Conservation (phyloP, 2,329 filamentous ascomycete species). For the Fusarium brachygibbosum region DNA sequence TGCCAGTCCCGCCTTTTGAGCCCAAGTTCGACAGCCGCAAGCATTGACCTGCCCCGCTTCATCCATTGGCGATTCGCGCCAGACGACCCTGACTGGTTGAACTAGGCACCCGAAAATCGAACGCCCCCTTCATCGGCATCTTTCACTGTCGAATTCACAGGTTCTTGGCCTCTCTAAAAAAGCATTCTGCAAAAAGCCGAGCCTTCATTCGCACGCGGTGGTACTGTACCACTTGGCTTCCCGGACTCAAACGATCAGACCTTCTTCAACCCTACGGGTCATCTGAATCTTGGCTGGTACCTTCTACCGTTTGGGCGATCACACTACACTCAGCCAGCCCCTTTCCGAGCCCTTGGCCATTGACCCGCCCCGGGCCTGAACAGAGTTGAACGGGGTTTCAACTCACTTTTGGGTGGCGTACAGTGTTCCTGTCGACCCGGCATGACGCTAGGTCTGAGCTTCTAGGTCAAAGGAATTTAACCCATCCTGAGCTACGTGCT, state of each 20-base stretch:
- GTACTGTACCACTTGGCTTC: constrained; percentile 22
- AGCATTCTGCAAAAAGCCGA: constrained; percentile 29
- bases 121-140: constrained; percentile 29
- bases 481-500: constrained; percentile 47
- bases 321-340: constrained; percentile 43
- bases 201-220: constrained; percentile 28
- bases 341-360: constrained; percentile 43
- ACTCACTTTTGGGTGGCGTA: constrained; percentile 43
- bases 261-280: constrained; percentile 17
- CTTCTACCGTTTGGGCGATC: constrained; percentile 42
- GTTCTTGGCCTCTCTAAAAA: constrained; percentile 18
- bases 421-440: constrained; percentile 44
- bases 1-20: constrained; percentile 39
- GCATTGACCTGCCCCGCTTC: constrained; percentile 48
- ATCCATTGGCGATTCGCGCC: constrained; percentile 34
- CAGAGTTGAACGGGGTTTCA: constrained; percentile 42
- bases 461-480: constrained; percentile 51
- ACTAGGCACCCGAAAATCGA: constrained; percentile 42
- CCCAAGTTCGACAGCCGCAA: constrained; percentile 46
- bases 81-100: constrained; percentile 38
- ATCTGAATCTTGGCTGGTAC: constrained; percentile 10
- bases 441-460: constrained; percentile 52
- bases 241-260: constrained; percentile 7
- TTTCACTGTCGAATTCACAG: constrained; percentile 27
- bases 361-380: constrained; percentile 44